phyloP scores from a whole-genome alignment of 306 rosid genomes.

The Notholithocarpus densiflorus region DNA sequence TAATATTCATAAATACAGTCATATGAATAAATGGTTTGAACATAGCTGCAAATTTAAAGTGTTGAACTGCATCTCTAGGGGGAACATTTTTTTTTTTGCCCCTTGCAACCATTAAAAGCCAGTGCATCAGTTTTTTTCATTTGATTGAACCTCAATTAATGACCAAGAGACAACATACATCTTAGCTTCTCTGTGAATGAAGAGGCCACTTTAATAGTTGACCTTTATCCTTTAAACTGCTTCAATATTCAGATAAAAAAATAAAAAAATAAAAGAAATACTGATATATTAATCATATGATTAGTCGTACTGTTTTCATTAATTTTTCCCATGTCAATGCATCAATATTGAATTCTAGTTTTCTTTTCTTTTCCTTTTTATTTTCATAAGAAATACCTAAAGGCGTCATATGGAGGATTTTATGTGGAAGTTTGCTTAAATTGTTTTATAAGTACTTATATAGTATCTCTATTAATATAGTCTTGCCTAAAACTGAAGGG shows the following conservation, averaged over 20 bases:
- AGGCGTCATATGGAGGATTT: background rate
- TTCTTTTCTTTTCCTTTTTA: background rate
- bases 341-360: background rate
- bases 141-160: background rate
- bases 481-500: background rate
- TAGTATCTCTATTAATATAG: background rate
- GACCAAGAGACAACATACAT: background rate
- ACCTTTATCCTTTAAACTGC: conserved; percentile 2
- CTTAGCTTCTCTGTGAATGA: conserved; percentile 17
- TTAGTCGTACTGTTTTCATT: background rate
- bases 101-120: background rate
- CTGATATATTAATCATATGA: background rate
- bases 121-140: background rate
- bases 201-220: conserved; percentile 2
- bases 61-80: background rate
- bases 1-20: background rate
- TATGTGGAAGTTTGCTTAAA: background rate
- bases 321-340: conserved; percentile 4
- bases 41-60: background rate
- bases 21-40: background rate
- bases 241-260: background rate
- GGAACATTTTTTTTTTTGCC: background rate
- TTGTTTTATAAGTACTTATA: background rate
- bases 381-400: background rate
- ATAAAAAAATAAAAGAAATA: background rate